Base-by-base conservation (phyloP, 331 rosid genomes). In the Malus hybrid region DNA sequence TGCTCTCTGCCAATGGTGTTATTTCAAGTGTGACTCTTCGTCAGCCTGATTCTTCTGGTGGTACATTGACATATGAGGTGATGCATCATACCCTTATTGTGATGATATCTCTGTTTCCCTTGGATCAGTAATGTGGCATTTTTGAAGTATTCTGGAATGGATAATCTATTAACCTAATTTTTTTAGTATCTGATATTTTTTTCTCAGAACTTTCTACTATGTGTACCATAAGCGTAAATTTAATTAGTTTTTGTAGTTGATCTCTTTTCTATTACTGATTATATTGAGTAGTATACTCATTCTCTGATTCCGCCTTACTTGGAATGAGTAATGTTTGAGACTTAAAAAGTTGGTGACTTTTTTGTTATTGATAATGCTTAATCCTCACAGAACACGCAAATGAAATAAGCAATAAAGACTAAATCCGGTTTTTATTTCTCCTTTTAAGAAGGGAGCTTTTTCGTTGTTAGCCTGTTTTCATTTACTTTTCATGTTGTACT, bases 11-110 rank as follows among this genome's bases (percentile, higher is more conserved):
- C 11, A 94, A 88, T 82, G 99, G 99, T 64, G 92, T 91, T 68
- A 94, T 94, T 83, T 91, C 97, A n/a, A 91, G 99, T 54, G 97
- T 91, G 63, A 94, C 99, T 29, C 96, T 94, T 77, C 97, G 97
- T 82, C 99, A 94, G 78, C 97, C 99, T 31, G 97, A 94, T 78
- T 90, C 99, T 70, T 94, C 96, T 60, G 99, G 99, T 18, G 99
- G 99, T 73, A 94, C 99, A 73, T 81, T 94, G 82, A 92, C 99
- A 65, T 92, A 94, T 64, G 99, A 94, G 99, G 99, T 94, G 81
- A 81, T 66, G 65, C 80, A 50, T 76, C 73, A 76, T 72, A 19
- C 68, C 57, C 73, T 42, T 56, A 12, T 11, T 57, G 5, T 59
- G 9, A 15, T 57, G 10, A 14, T 42, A 42, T 20, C 11, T 8